Percentiles rank a stretch among this genome's conserved stretches.
Conservation (phyloP, 805 yeast genomes). For the Myxozyma geophila region DNA sequence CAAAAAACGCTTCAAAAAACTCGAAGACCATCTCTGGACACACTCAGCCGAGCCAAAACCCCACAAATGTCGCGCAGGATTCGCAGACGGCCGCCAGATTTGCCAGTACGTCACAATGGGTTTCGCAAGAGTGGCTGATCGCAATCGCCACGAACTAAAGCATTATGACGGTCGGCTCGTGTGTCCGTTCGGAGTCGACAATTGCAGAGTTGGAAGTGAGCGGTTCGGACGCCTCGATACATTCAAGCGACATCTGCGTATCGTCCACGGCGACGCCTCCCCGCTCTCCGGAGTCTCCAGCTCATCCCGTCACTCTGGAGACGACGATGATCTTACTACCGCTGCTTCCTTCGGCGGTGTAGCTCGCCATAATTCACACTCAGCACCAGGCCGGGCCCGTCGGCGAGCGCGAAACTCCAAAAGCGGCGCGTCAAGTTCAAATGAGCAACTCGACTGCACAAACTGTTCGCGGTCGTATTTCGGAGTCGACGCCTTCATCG, state of each 20-base stretch:
- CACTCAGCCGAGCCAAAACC: constrained; percentile 30
- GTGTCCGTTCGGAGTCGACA: constrained; percentile 26
- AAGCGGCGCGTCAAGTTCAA: constrained; percentile 3
- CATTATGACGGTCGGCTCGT: constrained; percentile 28
- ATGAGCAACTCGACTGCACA: constrained; percentile 18
- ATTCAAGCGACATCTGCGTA: constrained; percentile 29
- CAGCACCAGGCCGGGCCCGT: not conserved
- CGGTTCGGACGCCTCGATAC: constrained; percentile 33
- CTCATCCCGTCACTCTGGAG: not conserved
- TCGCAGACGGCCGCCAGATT: constrained; percentile 16
- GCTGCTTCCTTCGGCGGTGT: too few species aligned
- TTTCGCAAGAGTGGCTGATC: constrained; percentile 30
- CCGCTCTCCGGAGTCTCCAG: too few species aligned
- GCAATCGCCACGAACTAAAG: constrained; percentile 29
- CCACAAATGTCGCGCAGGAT: constrained; percentile 32
- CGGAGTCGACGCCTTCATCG: constrained; percentile 26
- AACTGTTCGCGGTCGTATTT: constrained; percentile 17
- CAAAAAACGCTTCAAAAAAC: constrained; percentile 29
- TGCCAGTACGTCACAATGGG: constrained; percentile 29
- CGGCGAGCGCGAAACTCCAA: constrained; percentile 12
- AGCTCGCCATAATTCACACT: not conserved
- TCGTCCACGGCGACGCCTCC: constrained; percentile 20
- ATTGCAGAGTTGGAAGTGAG: constrained; percentile 23
- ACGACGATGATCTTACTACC: not conserved
- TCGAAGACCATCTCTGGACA: constrained; percentile 32